Evolutionary conservation across 106 monocot genomes (phyloP).

Genomic region (Dendrobium nobile): DNA sequence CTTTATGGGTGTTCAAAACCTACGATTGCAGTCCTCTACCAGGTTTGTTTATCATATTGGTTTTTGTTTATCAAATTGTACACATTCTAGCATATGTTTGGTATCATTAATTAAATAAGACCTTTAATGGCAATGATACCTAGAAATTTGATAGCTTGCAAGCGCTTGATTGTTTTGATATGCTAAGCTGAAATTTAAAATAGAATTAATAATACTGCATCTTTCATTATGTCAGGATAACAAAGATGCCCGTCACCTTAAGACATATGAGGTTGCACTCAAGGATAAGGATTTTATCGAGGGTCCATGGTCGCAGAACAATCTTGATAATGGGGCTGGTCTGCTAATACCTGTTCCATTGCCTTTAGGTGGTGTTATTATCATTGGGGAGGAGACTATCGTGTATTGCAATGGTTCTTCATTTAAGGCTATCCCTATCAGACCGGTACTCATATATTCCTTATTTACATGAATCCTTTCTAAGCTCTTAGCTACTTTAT

Average conservation of each 20-base stretch:
- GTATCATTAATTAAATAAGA: not conserved
- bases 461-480: not conserved
- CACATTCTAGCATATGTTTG: not conserved
- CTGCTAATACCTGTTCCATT: conserved; percentile 89
- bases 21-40: conserved; percentile 95
- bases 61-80: not conserved
- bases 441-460: conserved; percentile 37
- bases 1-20: conserved; percentile 91
- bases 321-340: conserved; percentile 96
- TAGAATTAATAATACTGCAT: conserved; percentile 1
- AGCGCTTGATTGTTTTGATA: not conserved
- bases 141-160: not conserved
- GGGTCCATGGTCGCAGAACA: conserved; percentile 96
- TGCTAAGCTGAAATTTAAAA: conserved; percentile 2
- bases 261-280: conserved; percentile 95
- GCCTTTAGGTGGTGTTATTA: conserved; percentile 97
- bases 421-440: conserved; percentile 91
- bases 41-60: conserved; percentile 36
- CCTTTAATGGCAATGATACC: not conserved
- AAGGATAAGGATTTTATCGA: conserved; percentile 99
- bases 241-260: conserved; percentile 97
- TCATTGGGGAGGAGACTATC: conserved; percentile 97
- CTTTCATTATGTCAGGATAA: conserved; percentile 56
- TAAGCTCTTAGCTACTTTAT: conserved; percentile 1
- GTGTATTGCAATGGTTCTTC: conserved; percentile 80